phyloP scores from a whole-genome alignment of 768 basidiomycete genomes.

The Amanita molliuscula region DNA sequence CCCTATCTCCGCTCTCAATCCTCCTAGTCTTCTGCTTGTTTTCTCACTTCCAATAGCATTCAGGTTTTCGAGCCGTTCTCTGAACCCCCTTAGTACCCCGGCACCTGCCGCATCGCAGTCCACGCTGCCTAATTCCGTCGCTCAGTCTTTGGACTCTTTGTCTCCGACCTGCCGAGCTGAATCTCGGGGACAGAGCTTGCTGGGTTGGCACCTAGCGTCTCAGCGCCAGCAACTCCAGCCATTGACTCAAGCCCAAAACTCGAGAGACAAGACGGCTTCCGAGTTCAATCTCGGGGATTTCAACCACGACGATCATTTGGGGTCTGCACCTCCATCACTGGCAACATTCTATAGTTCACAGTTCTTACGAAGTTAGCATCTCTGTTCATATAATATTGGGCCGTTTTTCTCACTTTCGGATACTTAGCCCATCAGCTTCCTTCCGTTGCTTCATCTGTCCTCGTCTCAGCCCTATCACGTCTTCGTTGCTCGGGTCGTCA shows the following conservation, averaged over 20 bases:
- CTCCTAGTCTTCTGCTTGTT: conserved; percentile 9
- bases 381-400: conserved; percentile 11
- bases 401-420: conserved; percentile 13
- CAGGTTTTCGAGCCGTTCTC: conserved; percentile 46
- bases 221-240: conserved; percentile 17
- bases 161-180: conserved; percentile 21
- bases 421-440: conserved; percentile 76
- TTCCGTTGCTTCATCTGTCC: conserved; percentile 76
- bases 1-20: conserved; percentile 6
- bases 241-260: conserved; percentile 21
- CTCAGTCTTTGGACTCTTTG: conserved; percentile 15
- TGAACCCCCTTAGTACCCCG: conserved; percentile 30
- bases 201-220: conserved; percentile 29
- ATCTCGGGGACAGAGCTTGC: conserved; percentile 13
- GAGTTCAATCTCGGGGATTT: conserved; percentile 18
- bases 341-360: conserved; percentile 16
- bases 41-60: conserved; percentile 15
- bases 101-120: conserved; percentile 16
- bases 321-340: conserved; percentile 21
- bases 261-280: conserved; percentile 22
- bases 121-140: conserved; percentile 1
- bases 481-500: conserved; percentile 80
- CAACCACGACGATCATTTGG: conserved; percentile 17
- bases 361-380: conserved; percentile 42
- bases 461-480: conserved; percentile 76